Evolutionary conservation across 352 stramenopile genomes (phyloP), one percentile per base, ranked within the genome.

Genomic region (Aphanomyces invadans): DNA sequence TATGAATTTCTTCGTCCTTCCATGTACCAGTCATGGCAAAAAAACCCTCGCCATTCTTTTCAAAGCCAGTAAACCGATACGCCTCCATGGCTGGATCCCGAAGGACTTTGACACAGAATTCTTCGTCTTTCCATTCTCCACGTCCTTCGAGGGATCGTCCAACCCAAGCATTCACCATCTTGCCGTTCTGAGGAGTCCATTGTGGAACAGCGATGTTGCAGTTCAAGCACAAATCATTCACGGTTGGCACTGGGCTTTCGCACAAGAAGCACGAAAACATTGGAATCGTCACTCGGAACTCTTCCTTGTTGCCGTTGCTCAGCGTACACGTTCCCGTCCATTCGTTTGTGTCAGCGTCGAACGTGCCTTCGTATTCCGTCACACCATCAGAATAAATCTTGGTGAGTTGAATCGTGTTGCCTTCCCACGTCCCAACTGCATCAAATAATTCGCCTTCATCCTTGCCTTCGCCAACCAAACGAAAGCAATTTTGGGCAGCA

Each of bases 401-500:
- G 15, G 49, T 57, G 5, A 57, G 7, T 28, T 57, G 12, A 31
- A 67, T 60, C 32, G 23, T 31, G 23, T 60, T 32, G 25, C 21
- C 49, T 32, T 29, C 21, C 49, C 49, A 57, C 25, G 19, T 57
- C 11, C 49, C 49, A 33, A 57, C 55, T 17, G 42, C 38, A n/a
- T 29, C 42, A 67, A 42, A 32, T 7, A 15, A 15, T 42, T 42
- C 36, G 36, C 36, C 36, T 5, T 59, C 44, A 17, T 67, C 60
- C 11, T n/a, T 67, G 45, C 60, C 60, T 39, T 32, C 31, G 32
- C 60, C 60, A 0, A 67, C 31, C 48, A 67, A 49, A 19, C 21
- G 38, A 23, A 49, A 67, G 36, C 36, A 42, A 23, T 67, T 3
- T 39, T 38, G 10, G 7, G 17, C 3, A 9, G 15, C 23, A 28